Percentiles rank a stretch among this genome's conserved stretches.
Evolutionary conservation across 1,284 basidiomycete species (phyloP).

Genomic region (Ustilago crameri): DNA sequence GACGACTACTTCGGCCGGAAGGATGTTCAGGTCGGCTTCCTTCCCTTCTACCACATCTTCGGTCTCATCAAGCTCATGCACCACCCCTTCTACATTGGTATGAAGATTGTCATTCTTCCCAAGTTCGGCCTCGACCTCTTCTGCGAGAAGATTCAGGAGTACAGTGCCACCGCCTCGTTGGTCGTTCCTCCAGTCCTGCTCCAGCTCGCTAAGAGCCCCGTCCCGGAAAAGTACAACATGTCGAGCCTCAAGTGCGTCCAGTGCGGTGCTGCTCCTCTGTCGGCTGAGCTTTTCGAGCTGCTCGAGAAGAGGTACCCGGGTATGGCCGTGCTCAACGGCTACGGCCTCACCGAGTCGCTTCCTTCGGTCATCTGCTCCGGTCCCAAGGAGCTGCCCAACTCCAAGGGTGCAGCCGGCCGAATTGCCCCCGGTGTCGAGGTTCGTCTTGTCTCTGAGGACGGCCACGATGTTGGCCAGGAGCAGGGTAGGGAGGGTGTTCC

Average conservation of each 20-base stretch:
- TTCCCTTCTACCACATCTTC: slow-evolving; percentile 67
- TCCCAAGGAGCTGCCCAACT: slow-evolving; percentile 45
- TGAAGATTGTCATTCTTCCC: slow-evolving; percentile 77
- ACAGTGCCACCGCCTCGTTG: slow-evolving; percentile 75
- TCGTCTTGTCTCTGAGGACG: slow-evolving; percentile 75
- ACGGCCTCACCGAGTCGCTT: slow-evolving; percentile 84
- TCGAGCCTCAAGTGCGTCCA: slow-evolving; percentile 75
- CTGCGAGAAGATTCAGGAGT: slow-evolving; percentile 76
- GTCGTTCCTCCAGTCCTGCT: slow-evolving; percentile 88
- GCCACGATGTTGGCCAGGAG: slow-evolving; percentile 65
- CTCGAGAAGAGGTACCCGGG: slow-evolving; percentile 72
- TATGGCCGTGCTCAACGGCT: slow-evolving; percentile 70
- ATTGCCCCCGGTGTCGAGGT: slow-evolving; percentile 84
- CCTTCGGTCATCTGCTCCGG: slow-evolving; percentile 71
- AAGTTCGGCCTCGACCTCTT: slow-evolving; percentile 80
- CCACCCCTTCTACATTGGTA: slow-evolving; percentile 74
- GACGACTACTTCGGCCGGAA: slow-evolving; percentile 49
- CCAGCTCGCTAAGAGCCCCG: slow-evolving; percentile 78
- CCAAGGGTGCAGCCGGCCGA: slow-evolving; percentile 71
- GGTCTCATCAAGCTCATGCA: slow-evolving; percentile 75
- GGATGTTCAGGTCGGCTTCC: slow-evolving; percentile 54
- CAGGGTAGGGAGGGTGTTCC: slow-evolving; percentile 71
- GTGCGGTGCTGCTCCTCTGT: slow-evolving; percentile 85
- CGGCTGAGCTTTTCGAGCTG: slow-evolving; percentile 74
- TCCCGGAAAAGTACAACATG: slow-evolving; percentile 78